A percentile compares a stretch with the other conserved stretches of the same genome.
phyloP scores from a whole-genome alignment of 2,329 filamentous ascomycete species.

The Rosellinia necatrix region DNA sequence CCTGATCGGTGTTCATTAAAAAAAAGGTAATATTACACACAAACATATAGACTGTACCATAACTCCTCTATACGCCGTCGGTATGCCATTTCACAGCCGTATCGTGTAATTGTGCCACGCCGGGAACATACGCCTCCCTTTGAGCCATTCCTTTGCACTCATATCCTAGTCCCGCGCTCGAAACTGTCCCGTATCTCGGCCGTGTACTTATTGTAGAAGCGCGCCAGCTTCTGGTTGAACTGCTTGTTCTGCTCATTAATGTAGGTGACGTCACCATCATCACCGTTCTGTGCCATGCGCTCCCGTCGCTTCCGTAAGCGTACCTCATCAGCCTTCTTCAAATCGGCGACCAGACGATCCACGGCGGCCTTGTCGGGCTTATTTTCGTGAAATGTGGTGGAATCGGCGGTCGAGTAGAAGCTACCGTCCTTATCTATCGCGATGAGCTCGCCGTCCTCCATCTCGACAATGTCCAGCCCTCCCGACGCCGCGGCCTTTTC shows the following conservation, averaged over 20 bases:
- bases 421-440: constrained; percentile 89
- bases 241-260: constrained; percentile 99
- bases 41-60: constrained; percentile 38
- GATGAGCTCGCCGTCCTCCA: constrained; percentile 90
- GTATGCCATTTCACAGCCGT: constrained; percentile 10
- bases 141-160: constrained; percentile 30
- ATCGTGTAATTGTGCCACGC: neutral
- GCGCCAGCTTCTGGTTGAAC: constrained; percentile 95
- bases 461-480: constrained; percentile 91
- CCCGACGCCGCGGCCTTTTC: constrained; percentile 84
- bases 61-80: constrained; percentile 25
- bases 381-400: constrained; percentile 79
- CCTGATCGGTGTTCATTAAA: constrained; percentile 51
- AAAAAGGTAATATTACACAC: constrained; percentile 27
- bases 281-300: constrained; percentile 75
- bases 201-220: constrained; percentile 99
- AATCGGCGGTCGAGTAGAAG: constrained; percentile 89
- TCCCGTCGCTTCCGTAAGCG: constrained; percentile 85
- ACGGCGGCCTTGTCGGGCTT: constrained; percentile 86
- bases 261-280: constrained; percentile 92
- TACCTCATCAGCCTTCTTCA: constrained; percentile 86
- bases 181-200: constrained; percentile 96
- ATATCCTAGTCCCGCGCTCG: constrained; percentile 96
- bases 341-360: constrained; percentile 82
- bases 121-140: constrained; percentile 16